Evolutionary conservation across 768 basidiomycete genomes (phyloP).

Genomic region (Amylocystis lapponica): DNA sequence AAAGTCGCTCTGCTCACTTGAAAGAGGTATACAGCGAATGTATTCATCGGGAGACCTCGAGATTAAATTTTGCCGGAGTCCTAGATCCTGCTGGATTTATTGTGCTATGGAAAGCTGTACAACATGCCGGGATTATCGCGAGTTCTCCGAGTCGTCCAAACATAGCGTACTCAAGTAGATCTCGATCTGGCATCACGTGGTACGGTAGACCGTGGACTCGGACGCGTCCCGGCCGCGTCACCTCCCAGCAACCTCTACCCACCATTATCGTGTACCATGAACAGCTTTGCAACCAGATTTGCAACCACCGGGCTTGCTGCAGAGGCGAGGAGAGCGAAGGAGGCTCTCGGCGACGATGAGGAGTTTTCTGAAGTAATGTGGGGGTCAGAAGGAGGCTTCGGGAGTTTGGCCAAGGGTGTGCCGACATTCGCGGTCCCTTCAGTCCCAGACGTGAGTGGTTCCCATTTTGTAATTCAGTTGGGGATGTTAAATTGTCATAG

Average conservation of each 20-base stretch:
- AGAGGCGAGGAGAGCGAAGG: slow-evolving; percentile 44
- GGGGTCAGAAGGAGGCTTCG: slow-evolving; percentile 83
- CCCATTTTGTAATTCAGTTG: not conserved
- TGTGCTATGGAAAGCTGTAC: too few relatives aligned
- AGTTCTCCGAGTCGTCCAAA: too few relatives aligned
- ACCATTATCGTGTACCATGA: slow-evolving; percentile 45
- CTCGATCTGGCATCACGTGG: too few relatives aligned
- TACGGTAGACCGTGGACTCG: too few relatives aligned
- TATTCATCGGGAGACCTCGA: too few relatives aligned
- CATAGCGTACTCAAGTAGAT: too few relatives aligned
- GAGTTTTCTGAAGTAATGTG: slow-evolving; percentile 65
- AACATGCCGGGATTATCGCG: too few relatives aligned
- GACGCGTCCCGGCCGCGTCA: slow-evolving; percentile 12
- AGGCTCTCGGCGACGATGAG: slow-evolving; percentile 52
- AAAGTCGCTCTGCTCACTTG: too few relatives aligned
- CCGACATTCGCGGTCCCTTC: slow-evolving; percentile 70
- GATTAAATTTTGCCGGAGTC: too few relatives aligned
- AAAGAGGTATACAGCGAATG: too few relatives aligned
- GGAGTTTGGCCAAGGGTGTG: slow-evolving; percentile 62
- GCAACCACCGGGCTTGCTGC: slow-evolving; percentile 48
- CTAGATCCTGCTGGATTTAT: too few relatives aligned
- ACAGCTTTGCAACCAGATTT: slow-evolving; percentile 62
- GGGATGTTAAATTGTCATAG: slow-evolving; percentile 34
- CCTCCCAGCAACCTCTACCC: not conserved
- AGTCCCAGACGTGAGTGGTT: slow-evolving; percentile 63